phyloP scores from a whole-genome alignment of 192 early-diverging fungal species.

The Coemansia sp. region DNA sequence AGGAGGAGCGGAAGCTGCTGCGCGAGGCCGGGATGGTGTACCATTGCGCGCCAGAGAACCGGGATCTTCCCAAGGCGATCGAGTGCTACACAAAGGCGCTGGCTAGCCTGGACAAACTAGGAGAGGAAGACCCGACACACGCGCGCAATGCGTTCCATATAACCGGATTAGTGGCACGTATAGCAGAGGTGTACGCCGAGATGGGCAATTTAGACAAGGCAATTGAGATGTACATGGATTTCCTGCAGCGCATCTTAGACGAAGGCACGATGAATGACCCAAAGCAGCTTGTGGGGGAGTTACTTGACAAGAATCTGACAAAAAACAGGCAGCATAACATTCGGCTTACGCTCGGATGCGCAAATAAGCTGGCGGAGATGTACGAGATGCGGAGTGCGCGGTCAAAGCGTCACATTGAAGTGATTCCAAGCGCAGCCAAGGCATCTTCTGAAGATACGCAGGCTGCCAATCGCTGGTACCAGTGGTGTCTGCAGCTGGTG shows the following conservation, averaged over 20 bases:
- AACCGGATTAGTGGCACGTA: constrained; percentile 45
- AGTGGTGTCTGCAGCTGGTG: constrained; percentile 53
- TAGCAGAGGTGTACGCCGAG: constrained; percentile 37
- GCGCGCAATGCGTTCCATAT: constrained; percentile 33
- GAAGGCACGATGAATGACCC: constrained; percentile 36
- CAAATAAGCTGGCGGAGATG: constrained; percentile 50
- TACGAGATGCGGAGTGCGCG: constrained; percentile 40
- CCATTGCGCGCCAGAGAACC: constrained; percentile 33
- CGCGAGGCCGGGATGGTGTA: constrained; percentile 47
- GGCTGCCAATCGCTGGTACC: constrained; percentile 51
- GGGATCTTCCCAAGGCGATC: constrained; percentile 48
- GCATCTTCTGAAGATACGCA: constrained; percentile 21
- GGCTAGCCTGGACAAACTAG: constrained; percentile 33
- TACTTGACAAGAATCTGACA: constrained; percentile 28
- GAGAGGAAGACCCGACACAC: constrained; percentile 23
- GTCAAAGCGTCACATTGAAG: constrained; percentile 40
- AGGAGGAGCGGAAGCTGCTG: constrained; percentile 32
- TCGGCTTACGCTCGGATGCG: constrained; percentile 45
- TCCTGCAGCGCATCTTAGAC: constrained; percentile 46
- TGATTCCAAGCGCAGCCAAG: constrained; percentile 25
- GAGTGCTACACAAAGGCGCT: constrained; percentile 38
- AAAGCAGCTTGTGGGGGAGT: constrained; percentile 24
- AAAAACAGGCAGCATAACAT: constrained; percentile 23
- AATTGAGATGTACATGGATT: constrained; percentile 32
- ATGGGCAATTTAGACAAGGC: constrained; percentile 48